A percentile compares a stretch with the other conserved stretches of the same genome.
phyloP scores from a whole-genome alignment of 306 rosid genomes.

The Glycine soja region DNA sequence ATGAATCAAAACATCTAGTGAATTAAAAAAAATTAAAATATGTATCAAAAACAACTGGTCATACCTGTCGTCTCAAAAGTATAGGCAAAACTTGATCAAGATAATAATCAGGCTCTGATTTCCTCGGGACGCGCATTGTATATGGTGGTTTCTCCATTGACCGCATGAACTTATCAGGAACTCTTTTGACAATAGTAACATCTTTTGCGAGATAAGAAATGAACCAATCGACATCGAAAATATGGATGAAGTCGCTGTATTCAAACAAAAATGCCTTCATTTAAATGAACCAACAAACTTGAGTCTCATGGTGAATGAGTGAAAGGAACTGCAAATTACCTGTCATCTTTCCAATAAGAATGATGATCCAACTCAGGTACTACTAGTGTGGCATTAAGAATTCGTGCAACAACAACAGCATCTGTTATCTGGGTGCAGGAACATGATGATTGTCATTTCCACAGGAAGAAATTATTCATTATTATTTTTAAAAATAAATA shows the following conservation, averaged over 20 bases:
- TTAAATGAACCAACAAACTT: conserved; percentile 30
- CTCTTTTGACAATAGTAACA: conserved; percentile 83
- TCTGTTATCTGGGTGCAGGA: conserved; percentile 84
- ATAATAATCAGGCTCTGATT: conserved; percentile 94
- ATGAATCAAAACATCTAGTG: conserved; percentile 25
- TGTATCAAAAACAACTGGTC: conserved; percentile 18
- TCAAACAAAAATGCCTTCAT: conserved; percentile 32
- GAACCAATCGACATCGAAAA: conserved; percentile 93
- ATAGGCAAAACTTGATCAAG: conserved; percentile 96
- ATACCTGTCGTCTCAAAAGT: conserved; percentile 88
- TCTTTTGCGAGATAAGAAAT: conserved; percentile 91
- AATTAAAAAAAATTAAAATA: conserved; percentile 6
- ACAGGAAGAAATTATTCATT: conserved; percentile 14
- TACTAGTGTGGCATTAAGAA: conserved; percentile 95
- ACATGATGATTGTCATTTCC: conserved; percentile 48
- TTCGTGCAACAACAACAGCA: conserved; percentile 95
- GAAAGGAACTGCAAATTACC: conserved; percentile 58
- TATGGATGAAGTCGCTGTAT: conserved; percentile 82
- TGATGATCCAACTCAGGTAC: conserved; percentile 97
- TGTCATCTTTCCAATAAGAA: conserved; percentile 95
- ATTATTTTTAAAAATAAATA: neutral
- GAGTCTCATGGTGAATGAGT: conserved; percentile 26
- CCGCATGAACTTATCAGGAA: conserved; percentile 88
- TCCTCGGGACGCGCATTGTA: conserved; percentile 98
- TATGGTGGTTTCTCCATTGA: conserved; percentile 98